Percentiles rank a stretch among this genome's conserved stretches.
Evolutionary conservation across 345 rosid species (phyloP).

Genomic region (Bretschneidera sinensis): DNA sequence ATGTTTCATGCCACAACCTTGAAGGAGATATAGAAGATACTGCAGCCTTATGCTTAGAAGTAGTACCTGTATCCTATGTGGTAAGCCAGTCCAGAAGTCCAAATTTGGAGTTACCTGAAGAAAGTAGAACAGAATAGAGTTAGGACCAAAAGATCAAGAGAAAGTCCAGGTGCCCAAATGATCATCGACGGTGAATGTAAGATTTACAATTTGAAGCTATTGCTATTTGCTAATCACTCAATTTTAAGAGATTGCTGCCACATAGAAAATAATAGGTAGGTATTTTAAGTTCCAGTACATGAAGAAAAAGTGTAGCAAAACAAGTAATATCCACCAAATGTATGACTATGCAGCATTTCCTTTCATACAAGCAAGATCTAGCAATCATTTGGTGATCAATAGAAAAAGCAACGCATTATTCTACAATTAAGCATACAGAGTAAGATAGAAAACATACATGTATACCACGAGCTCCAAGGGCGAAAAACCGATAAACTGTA

Average conservation of each 20-base stretch:
- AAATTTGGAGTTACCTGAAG: slow-evolving; percentile 73
- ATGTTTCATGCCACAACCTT: not conserved
- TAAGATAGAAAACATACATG: slow-evolving; percentile 45
- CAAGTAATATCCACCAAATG: not conserved
- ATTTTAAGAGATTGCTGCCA: not conserved
- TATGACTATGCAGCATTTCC: not conserved
- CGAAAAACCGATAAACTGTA: slow-evolving; percentile 57
- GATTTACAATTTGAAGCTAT: not conserved
- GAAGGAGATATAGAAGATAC: not conserved
- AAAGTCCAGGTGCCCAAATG: not conserved
- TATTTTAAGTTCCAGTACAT: not conserved
- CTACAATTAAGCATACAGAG: not conserved
- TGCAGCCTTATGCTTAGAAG: not conserved
- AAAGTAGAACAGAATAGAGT: slow-evolving; percentile 11
- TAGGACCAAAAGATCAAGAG: too few relatives aligned
- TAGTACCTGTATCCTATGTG: slow-evolving; percentile 68
- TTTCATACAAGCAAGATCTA: not conserved
- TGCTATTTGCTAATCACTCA: not conserved
- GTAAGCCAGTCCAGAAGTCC: slow-evolving; percentile 76
- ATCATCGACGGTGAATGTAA: too few relatives aligned
- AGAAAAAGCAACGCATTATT: too few relatives aligned
- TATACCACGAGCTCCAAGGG: slow-evolving; percentile 62
- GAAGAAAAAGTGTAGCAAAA: not conserved
- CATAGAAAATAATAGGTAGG: not conserved
- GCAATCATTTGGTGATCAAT: too few relatives aligned